Evolutionary conservation across 2,329 filamentous ascomycete species (phyloP), one percentile per base, ranked within the genome.

Genomic region (Tolypocladium amazonense): DNA sequence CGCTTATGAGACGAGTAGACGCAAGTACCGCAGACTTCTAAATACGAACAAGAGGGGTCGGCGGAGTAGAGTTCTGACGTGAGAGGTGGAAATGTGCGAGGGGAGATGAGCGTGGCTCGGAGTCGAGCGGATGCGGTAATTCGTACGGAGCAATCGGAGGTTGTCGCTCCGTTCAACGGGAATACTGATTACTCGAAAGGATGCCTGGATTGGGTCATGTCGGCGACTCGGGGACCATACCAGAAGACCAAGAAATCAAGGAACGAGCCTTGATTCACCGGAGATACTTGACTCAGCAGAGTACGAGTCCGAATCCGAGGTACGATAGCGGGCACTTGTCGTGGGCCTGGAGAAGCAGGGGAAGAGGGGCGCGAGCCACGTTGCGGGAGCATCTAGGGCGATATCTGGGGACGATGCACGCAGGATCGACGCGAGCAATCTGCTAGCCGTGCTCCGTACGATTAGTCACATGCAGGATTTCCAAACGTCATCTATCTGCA

Each of bases 21-120:
- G 11, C n/a, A 11, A 25, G 50, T 35, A 23, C 50, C 20, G 5
- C 12, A 18, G 20, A 35, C 18, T 35, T 33, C 30, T 35, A 4
- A 5, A 11, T 6, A 6, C 18, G 9, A 30, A 35, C 9, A 12
- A 23, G 47, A 33, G 30, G 20, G 30, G 50, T 4, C 4, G 27
- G 18, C 12, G 8, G 30, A 12, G 38, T 27, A 39, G 11, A 8
- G 56, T 58, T 58, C 56, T 58, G 56, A 58, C 56, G 56, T 58
- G 56, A 47, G 56, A 35, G 39, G 45, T n/a, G 41, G 27, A 20
- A 20, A 23, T 20, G 41, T 27, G 38, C n/a, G 56, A 43, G 23
- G 25, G 27, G 14, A 50, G 39, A 50, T 27, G n/a, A 38, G 30
- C 20, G 50, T 53, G 50, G 30, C 50, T 35, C n/a, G 50, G 9